Evolutionary conservation across 1,139 yeast genomes (phyloP).

Genomic region (Candida glucosophila): DNA sequence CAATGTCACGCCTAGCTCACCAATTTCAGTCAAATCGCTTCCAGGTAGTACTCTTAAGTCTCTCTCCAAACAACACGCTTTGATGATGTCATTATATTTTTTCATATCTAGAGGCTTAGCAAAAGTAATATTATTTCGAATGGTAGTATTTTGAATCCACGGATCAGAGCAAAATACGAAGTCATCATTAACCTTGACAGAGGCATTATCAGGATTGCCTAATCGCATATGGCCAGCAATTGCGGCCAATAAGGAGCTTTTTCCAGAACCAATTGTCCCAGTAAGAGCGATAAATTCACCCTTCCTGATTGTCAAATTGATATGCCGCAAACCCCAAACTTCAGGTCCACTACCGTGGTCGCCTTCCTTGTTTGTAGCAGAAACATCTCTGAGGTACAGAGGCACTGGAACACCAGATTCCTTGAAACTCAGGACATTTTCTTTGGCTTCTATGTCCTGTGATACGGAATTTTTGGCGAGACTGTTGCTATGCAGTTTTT

Average conservation of each 20-base stretch:
- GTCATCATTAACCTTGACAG: slow-evolving; percentile 18
- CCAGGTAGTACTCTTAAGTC: slow-evolving; percentile 27
- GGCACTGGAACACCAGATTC: slow-evolving; percentile 9
- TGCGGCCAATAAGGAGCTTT: slow-evolving; percentile 30
- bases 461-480: slow-evolving; percentile 3
- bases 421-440: slow-evolving; percentile 2
- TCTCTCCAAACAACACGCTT: slow-evolving; percentile 34
- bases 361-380: no score
- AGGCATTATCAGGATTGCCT: slow-evolving; percentile 16
- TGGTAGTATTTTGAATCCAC: slow-evolving; percentile 41
- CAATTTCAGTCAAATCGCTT: slow-evolving; percentile 32
- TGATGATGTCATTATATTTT: slow-evolving; percentile 19
- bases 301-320: slow-evolving; percentile 18
- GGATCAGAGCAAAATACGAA: slow-evolving; percentile 27
- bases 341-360: no score
- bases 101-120: slow-evolving; percentile 24
- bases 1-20: slow-evolving; percentile 35
- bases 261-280: slow-evolving; percentile 36
- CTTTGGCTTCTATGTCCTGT: slow-evolving; percentile 2
- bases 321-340: slow-evolving; percentile 18
- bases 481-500: slow-evolving; percentile 7
- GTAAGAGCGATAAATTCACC: slow-evolving; percentile 30
- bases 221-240: slow-evolving; percentile 30
- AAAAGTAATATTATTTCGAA: slow-evolving; percentile 32
- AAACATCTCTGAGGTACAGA: no score